Conservation (phyloP, 148 eudicot species). For the Rhododendron kiyosumense region DNA sequence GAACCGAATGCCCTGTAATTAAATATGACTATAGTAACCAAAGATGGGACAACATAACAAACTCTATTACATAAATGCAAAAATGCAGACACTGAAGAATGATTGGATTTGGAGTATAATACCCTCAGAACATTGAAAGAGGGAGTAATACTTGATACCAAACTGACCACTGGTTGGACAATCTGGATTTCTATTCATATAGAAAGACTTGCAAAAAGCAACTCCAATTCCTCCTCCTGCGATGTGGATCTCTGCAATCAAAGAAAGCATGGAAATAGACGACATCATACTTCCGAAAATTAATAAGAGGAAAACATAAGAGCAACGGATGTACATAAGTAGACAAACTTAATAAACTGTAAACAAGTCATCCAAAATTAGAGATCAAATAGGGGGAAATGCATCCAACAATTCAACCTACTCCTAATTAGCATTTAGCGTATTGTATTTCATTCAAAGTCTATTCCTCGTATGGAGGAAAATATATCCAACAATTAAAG, state of each 20-base stretch:
- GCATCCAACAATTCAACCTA: neutral
- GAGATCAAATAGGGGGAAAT: neutral
- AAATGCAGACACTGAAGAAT: neutral
- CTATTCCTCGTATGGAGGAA: neutral
- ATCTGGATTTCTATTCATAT: conserved; percentile 26
- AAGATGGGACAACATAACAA: neutral
- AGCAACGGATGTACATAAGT: neutral
- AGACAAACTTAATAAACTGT: neutral
- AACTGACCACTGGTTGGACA: conserved; percentile 6
- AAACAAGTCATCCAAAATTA: neutral
- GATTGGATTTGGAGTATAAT: neutral
- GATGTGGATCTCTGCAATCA: conserved; percentile 58
- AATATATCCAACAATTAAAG: neutral
- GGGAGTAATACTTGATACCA: neutral
- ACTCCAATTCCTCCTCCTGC: conserved; percentile 73
- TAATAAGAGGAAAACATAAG: neutral
- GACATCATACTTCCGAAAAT: neutral
- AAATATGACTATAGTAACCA: neutral
- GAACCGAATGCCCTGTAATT: neutral
- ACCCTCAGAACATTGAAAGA: neutral
- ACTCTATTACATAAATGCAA: neutral
- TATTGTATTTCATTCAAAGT: neutral
- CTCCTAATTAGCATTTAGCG: neutral
- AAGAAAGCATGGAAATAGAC: neutral
- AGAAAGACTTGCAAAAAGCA: conserved; percentile 77